Base-by-base conservation (phyloP, 768 basidiomycete genomes). In the Phanerodontia chrysosporium region DNA sequence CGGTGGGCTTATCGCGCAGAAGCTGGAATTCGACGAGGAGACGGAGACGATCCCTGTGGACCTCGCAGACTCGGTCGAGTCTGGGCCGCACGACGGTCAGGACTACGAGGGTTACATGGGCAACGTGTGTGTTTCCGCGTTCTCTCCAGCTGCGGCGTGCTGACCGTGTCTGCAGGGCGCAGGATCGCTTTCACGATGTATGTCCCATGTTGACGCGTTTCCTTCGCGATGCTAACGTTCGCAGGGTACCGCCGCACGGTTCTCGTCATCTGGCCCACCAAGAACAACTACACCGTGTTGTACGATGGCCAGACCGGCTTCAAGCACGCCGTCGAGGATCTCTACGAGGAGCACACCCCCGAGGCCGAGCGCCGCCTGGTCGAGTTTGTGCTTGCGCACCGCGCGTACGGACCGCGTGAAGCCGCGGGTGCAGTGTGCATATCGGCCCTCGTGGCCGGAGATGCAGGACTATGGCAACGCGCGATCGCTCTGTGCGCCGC, bases 71-170 rank as follows among this genome's bases (percentile, higher is more conserved):
- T 45, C 16, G 10, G 36, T 70, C 2, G 62, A 64, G 18, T 45
- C 14, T 4, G 63, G 61, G 8, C 54, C 16, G 1, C 59, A 62
- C 18, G 66, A 71, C 32, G 53, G 65, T 13, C 62, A 69, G 51
- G 67, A 70, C 18, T 71, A 64, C 55, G 69, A 67, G 51, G 67
- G 68, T 3, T 70, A 70, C 42, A 62, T 57, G 58, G 70, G 69
- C 13, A 71, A 70, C 57, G 70, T 72, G 57, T 51, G 70, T 61
- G 3, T 18, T 42, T 44, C 46, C 39, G n/a, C n/a, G 12, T n/a
- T 13, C 48, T 24, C 6, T 46, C 9, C 22, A 18, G 8, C 21
- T 30, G 32, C 29, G 1, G 27, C 28, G 44, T 30, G 13, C 22
- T 54, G n/a, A 48, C 52, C 24, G 2, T 21, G 53, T 22, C 32